phyloP scores from a whole-genome alignment of 2,329 filamentous ascomycete genomes.

The Sclerotinia nivalis region DNA sequence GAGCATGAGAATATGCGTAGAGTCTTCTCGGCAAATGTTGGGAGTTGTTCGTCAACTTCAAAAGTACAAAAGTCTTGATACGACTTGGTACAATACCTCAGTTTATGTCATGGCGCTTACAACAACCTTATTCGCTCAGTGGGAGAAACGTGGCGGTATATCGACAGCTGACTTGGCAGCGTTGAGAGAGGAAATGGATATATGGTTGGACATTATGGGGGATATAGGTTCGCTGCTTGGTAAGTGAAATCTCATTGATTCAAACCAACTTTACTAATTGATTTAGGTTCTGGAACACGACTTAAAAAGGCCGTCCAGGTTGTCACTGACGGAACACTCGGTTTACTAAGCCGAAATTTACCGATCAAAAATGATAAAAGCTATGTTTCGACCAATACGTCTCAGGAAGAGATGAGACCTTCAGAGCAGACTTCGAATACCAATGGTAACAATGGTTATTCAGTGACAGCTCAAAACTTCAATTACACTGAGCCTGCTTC shows the following conservation, averaged over 20 bases:
- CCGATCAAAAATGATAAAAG: slow-evolving; percentile 44
- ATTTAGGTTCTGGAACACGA: slow-evolving; percentile 48
- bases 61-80: slow-evolving; percentile 68
- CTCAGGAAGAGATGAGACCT: slow-evolving; percentile 24
- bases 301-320: slow-evolving; percentile 50
- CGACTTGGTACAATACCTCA: slow-evolving; percentile 74
- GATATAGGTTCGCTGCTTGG: slow-evolving; percentile 68
- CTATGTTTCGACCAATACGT: slow-evolving; percentile 24
- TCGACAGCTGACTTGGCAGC: slow-evolving; percentile 57
- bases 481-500: slow-evolving; percentile 25
- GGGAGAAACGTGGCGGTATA: slow-evolving; percentile 63
- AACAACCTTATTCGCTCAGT: slow-evolving; percentile 68
- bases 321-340: slow-evolving; percentile 51
- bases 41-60: slow-evolving; percentile 59
- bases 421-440: slow-evolving; percentile 17
- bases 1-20: slow-evolving; percentile 65
- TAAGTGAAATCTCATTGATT: slow-evolving; percentile 45
- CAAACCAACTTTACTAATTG: slow-evolving; percentile 21
- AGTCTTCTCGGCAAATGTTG: slow-evolving; percentile 65
- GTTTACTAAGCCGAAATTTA: slow-evolving; percentile 47
- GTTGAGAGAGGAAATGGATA: slow-evolving; percentile 67
- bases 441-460: slow-evolving; percentile 17
- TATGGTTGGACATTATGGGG: slow-evolving; percentile 67
- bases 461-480: slow-evolving; percentile 22
- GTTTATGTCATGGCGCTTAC: slow-evolving; percentile 74